Evolutionary conservation across 352 stramenopile species (phyloP), one percentile per base, ranked within the genome.

Genomic region (Phytophthora chlamydospora): DNA sequence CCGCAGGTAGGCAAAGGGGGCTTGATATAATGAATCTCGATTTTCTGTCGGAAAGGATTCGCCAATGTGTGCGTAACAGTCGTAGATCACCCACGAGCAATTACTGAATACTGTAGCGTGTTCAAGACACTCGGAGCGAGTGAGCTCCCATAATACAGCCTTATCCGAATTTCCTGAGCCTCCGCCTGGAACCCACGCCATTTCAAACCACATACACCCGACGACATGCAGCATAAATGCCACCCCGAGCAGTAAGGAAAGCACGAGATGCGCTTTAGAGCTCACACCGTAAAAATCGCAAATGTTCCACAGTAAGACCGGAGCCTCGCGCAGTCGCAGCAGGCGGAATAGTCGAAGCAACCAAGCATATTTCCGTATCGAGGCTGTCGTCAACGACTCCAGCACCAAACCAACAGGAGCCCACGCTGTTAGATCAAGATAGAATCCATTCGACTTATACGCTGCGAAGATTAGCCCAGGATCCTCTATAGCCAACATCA

Each of bases 171-270:
- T 17, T 35, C 32, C 34, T 10, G 24, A 31, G 32, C 43, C 34
- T 8, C 16, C 27, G 14, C 51, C 52, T 7, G 21, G 31, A 24
- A 13, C 14, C 10, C 52, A 35, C 16, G 73, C 63, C 76, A 88
- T 83, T 49, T 84, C 68, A 17, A 91, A 91, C 82, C 82, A 91
- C 3, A 79, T 14, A 29, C 80, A 89, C 0, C 71, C 80, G 4
- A 80, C 62, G 19, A 89, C 47, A 38, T 89, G 82, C 10, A 91
- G 59, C 32, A 63, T 76, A 0, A 85, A 36, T 0, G 75, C 70
- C 13, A 89, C 80, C 4, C 72, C 73, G 2, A 91, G 57, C 1
- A 89, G 2, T 32, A 91, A 55, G 4, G 52, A 58, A 12, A 71
- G 13, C 1, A 89, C 70, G 5, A 71, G 55, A 33, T 72, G 71